Evolutionary conservation across 768 basidiomycete genomes (phyloP), one percentile per base, ranked within the genome.

Genomic region (Galerina sulciceps): DNA sequence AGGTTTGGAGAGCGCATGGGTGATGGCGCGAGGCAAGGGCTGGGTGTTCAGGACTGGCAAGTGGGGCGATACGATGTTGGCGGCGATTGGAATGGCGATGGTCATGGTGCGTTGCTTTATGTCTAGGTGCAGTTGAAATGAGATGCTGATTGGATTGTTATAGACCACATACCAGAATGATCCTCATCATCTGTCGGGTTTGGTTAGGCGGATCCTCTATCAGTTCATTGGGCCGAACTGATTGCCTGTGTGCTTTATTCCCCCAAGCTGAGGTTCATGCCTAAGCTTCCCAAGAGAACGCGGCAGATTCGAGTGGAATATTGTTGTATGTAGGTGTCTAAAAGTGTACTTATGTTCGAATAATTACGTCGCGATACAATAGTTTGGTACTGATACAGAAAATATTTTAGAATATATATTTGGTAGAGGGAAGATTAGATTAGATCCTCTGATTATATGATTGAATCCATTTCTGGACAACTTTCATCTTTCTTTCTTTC

Each of bases 191-290:
- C 79, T 96, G 15, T 91, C 89, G 0, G 89, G 92, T 1, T 77
- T 95, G 14, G 91, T 95, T 5, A 79, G 93, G 60, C 79, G 88
- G 57, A 85, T 95, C 62, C 62, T 95, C 66, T 96, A 94, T 70
- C 93, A 96, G 67, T 92, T 95, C 60, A 86, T 96, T 67, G 94
- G 94, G 2, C 91, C 93, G 1, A 94, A 94, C 71, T 94, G 63
- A 71, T 31, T 31, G 26, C 26, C 26, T 31, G 26, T 8, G 26
- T 31, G 26, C 26, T 8, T 31, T 31, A 31, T 8, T 31, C 8
- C 26, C 26, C 26, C 26, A 31, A 31, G 26, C 4, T 31, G 26
- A 8, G 8, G 4, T 31, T 31, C 26, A 31, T 4, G 26, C 26
- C 26, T 31, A 31, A 31, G 26, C 26, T 31, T 4, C 26, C 26